Evolutionary conservation across 495 filamentous ascomycete species (phyloP), one percentile per base, ranked within the genome.

Genomic region (Penicillium angulare): DNA sequence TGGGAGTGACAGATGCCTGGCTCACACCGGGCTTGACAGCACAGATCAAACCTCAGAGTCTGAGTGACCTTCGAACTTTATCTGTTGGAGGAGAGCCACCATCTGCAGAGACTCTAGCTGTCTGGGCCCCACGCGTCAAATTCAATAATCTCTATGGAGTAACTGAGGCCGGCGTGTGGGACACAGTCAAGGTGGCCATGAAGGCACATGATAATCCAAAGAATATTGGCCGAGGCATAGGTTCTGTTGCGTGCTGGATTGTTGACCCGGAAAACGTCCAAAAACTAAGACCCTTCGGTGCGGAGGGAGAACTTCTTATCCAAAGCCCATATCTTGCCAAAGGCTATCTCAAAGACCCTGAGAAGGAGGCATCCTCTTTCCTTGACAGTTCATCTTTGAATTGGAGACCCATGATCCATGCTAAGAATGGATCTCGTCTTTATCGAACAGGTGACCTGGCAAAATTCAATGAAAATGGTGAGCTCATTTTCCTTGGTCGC

Each of bases 261-360:
- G 41, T 43, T 1, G 41, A 43, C 16, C 41, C 13, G 5, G 23
- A 50, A 5, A 21, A 50, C 15, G 7, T 9, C 21, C 2, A 41
- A 7, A 29, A 32, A 15, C 68, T 85, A 2, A 57, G 69, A n/a
- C 76, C 79, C 0, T 49, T 83, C 24, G 81, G 81, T 3, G 56
- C 61, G 3, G 63, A 77, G 4, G 82, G 82, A 10, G 82, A 85
- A 53, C 61, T 84, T 31, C 41, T 79, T 13, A 63, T 86, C 26
- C 74, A 79, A 59, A 79, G 81, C 0, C 73, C 79, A 5, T 60
- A 76, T 15, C 60, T 83, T 0, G 75, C 71, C 0, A 52, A 26
- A 17, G 47, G 36, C 26, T 50, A 50, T 39, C 23, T 50, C 5
- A 41, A 50, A 41, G 35, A 50, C 7, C 22, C 23, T 5, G 23